Base-by-base conservation (phyloP, 768 basidiomycete genomes). In the Pleurotus cornucopiae region DNA sequence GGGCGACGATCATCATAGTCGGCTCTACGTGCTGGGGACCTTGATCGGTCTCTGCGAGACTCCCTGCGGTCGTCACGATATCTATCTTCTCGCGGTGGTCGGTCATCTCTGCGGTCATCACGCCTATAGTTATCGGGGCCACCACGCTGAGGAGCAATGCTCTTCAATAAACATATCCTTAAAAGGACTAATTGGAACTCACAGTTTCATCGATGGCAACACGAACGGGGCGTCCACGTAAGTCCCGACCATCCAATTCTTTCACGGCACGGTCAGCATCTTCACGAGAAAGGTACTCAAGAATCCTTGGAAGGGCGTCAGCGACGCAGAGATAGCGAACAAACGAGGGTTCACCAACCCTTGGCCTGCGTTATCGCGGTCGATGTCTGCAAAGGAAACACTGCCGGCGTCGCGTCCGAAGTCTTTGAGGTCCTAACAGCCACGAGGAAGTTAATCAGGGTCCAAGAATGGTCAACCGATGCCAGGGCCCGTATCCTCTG, bases 221-320 rank as follows among this genome's bases (percentile, higher is more conserved):
- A 56, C 86, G 84, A 54, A 94, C 90, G 48, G 81, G 78, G 52
- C 86, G 77, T 57, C 93, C 93, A 62, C 93, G 90, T 45, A 97
- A 84, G 62, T 97, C 94, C 62, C 84, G 89, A 59, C 88, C 87
- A 63, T 91, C 88, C 38, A 98, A 76, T 34, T 89, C 87, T 67
- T 85, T 89, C 62, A 94, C 83, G n/a, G 96, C 96, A 60, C 89
- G 87, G 40, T 98, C 94, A 45, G 94, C 94, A 63, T 98, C 96
- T 5, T 91, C 90, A 55, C 90, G 80, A 49, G 84, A 86, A 6
- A 90, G 76, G 71, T 93, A 98, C 70, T 98, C 96, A 45, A 98
- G 84, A 64, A 97, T 80, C 46, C 96, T 98, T 13, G 16, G 55
- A 48, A 11, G 38, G 56, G 47, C 21, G 49, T 49, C 18, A 60